Percentiles rank a stretch among this genome's conserved stretches.
Conservation (phyloP, 2,329 filamentous ascomycete species). For the Aspergillus brasiliensis region DNA sequence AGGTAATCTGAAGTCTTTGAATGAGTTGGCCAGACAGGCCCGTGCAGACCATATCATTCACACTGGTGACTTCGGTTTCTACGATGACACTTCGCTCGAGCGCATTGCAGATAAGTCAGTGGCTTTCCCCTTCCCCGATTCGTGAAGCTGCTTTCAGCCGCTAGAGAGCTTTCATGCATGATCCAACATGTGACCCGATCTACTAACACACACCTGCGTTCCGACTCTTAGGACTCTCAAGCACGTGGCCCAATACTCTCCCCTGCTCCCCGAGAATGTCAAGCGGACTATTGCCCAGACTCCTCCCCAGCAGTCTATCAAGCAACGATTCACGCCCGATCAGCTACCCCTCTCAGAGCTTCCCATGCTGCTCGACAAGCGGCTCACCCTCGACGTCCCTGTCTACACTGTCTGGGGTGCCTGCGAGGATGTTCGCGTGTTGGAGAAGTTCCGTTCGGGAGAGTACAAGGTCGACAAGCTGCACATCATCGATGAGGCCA, state of each 20-base stretch:
- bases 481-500: slow-evolving; percentile 97
- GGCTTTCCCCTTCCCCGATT: neutral
- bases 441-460: slow-evolving; percentile 95
- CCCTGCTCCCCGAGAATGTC: slow-evolving; percentile 77
- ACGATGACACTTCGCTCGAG: slow-evolving; percentile 92
- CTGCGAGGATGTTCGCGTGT: slow-evolving; percentile 94
- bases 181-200: slow-evolving; percentile 8
- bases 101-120: slow-evolving; percentile 96
- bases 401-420: slow-evolving; percentile 99
- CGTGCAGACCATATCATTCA: slow-evolving; percentile 97
- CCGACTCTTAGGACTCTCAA: slow-evolving; percentile 74
- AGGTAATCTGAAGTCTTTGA: slow-evolving; percentile 95
- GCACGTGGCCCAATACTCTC: slow-evolving; percentile 98
- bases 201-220: slow-evolving; percentile 21
- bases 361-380: slow-evolving; percentile 81
- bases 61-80: slow-evolving; percentile 98
- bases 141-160: neutral
- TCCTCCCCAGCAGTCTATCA: slow-evolving; percentile 70
- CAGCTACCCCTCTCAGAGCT: slow-evolving; percentile 92
- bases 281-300: slow-evolving; percentile 68
- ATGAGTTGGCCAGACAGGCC: slow-evolving; percentile 92
- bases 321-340: slow-evolving; percentile 76
- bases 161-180: neutral
- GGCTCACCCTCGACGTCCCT: slow-evolving; percentile 88
- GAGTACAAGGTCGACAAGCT: slow-evolving; percentile 98